Percentiles rank a stretch among this genome's conserved stretches.
Evolutionary conservation across 2,329 filamentous ascomycete genomes (phyloP).

Genomic region (Xylariaceae sp.): DNA sequence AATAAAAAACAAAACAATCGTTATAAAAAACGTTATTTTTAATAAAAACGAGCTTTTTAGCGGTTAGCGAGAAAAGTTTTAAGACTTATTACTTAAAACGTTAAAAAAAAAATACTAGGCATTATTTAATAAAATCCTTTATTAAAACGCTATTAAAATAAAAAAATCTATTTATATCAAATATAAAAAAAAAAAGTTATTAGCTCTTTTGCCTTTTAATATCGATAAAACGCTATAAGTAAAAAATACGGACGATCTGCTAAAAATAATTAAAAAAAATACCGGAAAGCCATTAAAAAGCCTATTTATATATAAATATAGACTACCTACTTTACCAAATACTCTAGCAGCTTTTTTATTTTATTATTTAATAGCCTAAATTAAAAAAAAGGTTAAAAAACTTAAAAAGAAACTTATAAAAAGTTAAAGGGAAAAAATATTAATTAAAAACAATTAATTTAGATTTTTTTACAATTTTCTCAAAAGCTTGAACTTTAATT

Average conservation of each 20-base stretch:
- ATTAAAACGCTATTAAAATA: not conserved
- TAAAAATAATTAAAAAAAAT: not conserved
- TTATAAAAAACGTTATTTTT: not conserved
- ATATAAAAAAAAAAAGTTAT: not conserved
- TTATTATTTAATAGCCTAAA: not conserved
- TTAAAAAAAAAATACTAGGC: not conserved
- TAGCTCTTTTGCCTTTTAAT: not conserved
- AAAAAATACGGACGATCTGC: not conserved
- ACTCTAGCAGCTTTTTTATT: not conserved
- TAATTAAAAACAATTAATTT: not conserved
- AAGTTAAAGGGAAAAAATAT: not conserved
- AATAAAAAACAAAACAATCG: not conserved
- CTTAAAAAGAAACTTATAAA: not conserved
- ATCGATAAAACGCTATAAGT: too few relatives aligned
- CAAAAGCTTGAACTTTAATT: not conserved
- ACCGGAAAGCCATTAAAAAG: not conserved
- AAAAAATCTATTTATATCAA: not conserved
- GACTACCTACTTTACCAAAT: not conserved
- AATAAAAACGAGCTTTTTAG: not conserved
- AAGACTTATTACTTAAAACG: not conserved
- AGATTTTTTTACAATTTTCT: not conserved
- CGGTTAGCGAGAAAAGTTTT: not conserved
- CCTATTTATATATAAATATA: not conserved
- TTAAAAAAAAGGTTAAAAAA: too few relatives aligned
- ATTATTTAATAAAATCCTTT: not conserved